Percentiles rank a stretch among this genome's conserved stretches.
Evolutionary conservation across 176 grass and related monocot species (phyloP).

Genomic region (Cocos nucifera): DNA sequence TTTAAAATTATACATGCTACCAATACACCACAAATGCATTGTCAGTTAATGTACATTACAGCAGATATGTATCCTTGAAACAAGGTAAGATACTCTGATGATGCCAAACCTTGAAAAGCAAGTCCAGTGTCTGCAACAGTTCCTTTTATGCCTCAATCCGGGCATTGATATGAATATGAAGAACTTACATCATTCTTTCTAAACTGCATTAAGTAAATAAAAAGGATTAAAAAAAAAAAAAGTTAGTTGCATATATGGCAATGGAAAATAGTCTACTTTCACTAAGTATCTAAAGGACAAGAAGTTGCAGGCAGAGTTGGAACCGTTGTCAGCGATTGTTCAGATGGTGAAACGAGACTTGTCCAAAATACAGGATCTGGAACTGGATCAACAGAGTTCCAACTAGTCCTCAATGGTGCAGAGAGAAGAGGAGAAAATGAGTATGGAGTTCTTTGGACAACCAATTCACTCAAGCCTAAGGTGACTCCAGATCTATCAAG

Average conservation of each 20-base stretch:
- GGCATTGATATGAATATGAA: slow-evolving; percentile 70
- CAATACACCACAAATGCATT: too few species aligned
- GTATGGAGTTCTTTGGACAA: slow-evolving; percentile 56
- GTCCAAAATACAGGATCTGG: slow-evolving; percentile 76
- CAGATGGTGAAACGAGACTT: slow-evolving; percentile 66
- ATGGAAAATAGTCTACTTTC: neutral
- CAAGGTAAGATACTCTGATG: too few species aligned
- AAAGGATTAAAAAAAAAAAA: neutral
- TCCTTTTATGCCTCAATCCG: slow-evolving; percentile 40
- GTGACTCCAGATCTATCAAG: slow-evolving; percentile 36
- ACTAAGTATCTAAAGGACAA: too few species aligned
- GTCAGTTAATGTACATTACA: too few species aligned
- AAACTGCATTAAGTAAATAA: slow-evolving; percentile 39
- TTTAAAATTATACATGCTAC: too few species aligned
- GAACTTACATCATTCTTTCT: slow-evolving; percentile 84
- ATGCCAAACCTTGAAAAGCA: too few species aligned
- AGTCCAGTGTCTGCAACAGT: too few species aligned
- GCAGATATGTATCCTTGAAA: too few species aligned
- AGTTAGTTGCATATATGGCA: slow-evolving; percentile 4
- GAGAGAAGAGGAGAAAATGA: slow-evolving; percentile 58
- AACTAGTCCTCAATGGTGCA: slow-evolving; percentile 59
- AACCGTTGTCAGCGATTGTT: slow-evolving; percentile 54
- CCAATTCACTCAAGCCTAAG: slow-evolving; percentile 44
- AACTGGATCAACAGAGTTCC: slow-evolving; percentile 57
- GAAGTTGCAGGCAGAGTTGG: slow-evolving; percentile 20